Evolutionary conservation across 2,329 filamentous ascomycete genomes (phyloP).

Genomic region (Ascochyta pisi): DNA sequence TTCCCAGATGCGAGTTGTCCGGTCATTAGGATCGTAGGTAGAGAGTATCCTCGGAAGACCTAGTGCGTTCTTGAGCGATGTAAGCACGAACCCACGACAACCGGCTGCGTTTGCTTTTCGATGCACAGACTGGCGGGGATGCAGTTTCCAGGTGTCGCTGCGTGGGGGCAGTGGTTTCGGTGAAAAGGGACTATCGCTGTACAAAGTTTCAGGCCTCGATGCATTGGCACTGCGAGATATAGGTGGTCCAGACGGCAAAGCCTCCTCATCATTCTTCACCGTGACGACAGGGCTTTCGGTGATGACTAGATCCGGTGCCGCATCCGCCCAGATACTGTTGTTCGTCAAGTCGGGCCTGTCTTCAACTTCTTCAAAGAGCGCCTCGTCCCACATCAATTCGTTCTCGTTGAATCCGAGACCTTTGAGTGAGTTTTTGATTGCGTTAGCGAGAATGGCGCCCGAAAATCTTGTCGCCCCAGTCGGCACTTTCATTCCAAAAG

Average conservation of each 20-base stretch:
- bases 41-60: conserved; percentile 47
- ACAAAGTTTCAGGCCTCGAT: conserved; percentile 10
- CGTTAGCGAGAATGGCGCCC: conserved; percentile 44
- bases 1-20: conserved; percentile 56
- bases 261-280: conserved; percentile 23
- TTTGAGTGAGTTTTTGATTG: conserved; percentile 45
- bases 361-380: conserved; percentile 47
- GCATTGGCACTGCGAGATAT: not conserved
- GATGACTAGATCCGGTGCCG: conserved; percentile 24
- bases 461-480: conserved; percentile 48
- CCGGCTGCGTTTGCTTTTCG: conserved; percentile 41
- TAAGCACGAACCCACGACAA: conserved; percentile 50
- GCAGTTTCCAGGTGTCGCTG: conserved; percentile 45
- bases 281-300: conserved; percentile 40
- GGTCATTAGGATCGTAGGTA: conserved; percentile 51
- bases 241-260: conserved; percentile 15
- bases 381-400: conserved; percentile 52
- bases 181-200: conserved; percentile 25
- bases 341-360: conserved; percentile 30
- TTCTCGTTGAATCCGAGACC: conserved; percentile 44
- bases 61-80: conserved; percentile 48
- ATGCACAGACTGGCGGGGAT: conserved; percentile 44
- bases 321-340: conserved; percentile 48
- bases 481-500: conserved; percentile 47
- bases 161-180: conserved; percentile 19